Percentiles rank a stretch among this genome's conserved stretches.
These are phyloP conservation scores for Tricholoma saponaceum DNA, from an alignment of 768 basidiomycete species.

Conservation along the genomic window DNA sequence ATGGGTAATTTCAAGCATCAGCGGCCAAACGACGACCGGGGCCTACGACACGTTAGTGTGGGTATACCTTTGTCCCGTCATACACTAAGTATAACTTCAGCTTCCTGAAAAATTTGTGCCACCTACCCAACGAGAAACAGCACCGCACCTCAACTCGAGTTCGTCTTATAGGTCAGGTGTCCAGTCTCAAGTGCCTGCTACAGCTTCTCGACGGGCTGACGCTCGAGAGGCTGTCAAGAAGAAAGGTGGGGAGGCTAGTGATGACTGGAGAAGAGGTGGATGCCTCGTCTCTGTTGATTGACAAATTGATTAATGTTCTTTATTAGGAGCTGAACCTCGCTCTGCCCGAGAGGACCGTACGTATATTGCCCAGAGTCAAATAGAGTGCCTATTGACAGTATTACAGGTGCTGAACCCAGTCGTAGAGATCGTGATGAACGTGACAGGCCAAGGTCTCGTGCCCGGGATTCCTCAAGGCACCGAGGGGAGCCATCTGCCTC, in stretches of 20 bases:
- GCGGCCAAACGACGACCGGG: slow-evolving; percentile 56
- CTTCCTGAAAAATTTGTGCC: slow-evolving; percentile 84
- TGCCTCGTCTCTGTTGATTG: slow-evolving; percentile 14
- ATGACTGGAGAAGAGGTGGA: slow-evolving; percentile 85
- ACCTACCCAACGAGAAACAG: slow-evolving; percentile 67
- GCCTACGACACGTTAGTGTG: slow-evolving; percentile 63
- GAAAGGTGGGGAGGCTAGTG: slow-evolving; percentile 68
- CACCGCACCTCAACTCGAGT: slow-evolving; percentile 51
- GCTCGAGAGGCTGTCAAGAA: slow-evolving; percentile 58
- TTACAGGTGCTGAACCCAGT: slow-evolving; percentile 45
- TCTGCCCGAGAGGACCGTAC: slow-evolving; percentile 61
- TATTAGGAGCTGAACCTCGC: slow-evolving; percentile 48
- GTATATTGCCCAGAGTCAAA: slow-evolving; percentile 9
- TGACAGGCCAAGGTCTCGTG: slow-evolving; percentile 61
- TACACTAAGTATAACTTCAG: slow-evolving; percentile 31
- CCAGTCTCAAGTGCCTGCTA: slow-evolving; percentile 29
- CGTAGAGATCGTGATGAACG: slow-evolving; percentile 62
- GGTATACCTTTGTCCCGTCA: slow-evolving; percentile 7
- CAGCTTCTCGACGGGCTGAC: slow-evolving; percentile 51
- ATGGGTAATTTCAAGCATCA: slow-evolving; percentile 95
- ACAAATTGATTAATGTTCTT: slow-evolving; percentile 7
- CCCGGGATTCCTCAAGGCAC: slow-evolving; percentile 57
- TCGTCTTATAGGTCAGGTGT: slow-evolving; percentile 38
- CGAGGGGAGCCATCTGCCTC: slow-evolving; percentile 55
- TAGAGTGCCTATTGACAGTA: slow-evolving; percentile 3